Percentiles rank a stretch among this genome's conserved stretches.
phyloP scores from a whole-genome alignment of 2,329 filamentous ascomycete genomes.

The Beauveria bassiana region DNA sequence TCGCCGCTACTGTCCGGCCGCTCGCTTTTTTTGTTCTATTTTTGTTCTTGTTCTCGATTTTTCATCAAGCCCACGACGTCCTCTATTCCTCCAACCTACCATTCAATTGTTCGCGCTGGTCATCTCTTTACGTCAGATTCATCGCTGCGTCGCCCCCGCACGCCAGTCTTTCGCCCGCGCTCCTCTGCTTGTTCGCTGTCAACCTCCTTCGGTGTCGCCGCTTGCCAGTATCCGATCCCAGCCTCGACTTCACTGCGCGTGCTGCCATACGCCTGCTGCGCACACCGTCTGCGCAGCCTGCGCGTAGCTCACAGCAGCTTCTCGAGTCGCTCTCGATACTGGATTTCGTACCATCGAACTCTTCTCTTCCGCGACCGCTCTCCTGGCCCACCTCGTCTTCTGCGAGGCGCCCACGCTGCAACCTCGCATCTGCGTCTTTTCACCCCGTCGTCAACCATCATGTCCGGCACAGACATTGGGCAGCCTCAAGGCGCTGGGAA shows the following conservation, averaged over 20 bases:
- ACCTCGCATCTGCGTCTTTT: neutral
- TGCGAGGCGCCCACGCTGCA: conserved; percentile 1
- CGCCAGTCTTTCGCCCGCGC: neutral
- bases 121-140: neutral
- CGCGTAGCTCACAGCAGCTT: neutral
- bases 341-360: neutral
- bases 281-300: neutral
- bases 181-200: neutral
- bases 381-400: conserved; percentile 3
- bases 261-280: neutral
- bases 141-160: neutral
- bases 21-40: neutral
- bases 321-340: neutral
- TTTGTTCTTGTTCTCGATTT: neutral
- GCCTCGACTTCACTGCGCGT: neutral
- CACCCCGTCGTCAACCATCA: conserved; percentile 13
- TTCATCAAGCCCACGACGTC: neutral
- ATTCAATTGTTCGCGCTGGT: neutral
- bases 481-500: conserved; percentile 44
- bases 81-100: neutral
- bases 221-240: neutral
- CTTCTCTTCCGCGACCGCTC: neutral
- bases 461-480: conserved; percentile 28
- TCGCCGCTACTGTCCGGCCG: conserved; percentile 3
- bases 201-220: conserved; percentile 1